phyloP scores from a whole-genome alignment of 2,329 filamentous ascomycete species.

The Rhynchosporium agropyri region DNA sequence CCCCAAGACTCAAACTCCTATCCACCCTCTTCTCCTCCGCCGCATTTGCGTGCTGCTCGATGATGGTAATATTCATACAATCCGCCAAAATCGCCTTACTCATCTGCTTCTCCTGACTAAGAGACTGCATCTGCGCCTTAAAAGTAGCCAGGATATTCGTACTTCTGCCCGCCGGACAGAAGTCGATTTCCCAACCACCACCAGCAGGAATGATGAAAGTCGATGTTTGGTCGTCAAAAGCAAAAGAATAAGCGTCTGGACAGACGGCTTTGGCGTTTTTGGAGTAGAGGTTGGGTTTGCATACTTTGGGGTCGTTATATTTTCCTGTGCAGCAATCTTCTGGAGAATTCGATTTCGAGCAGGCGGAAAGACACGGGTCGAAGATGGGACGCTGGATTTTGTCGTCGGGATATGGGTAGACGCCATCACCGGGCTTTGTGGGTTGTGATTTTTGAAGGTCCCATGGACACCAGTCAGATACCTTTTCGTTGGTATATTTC shows the following conservation, averaged over 20 bases:
- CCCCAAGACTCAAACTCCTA: constrained; percentile 37
- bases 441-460: constrained; percentile 71
- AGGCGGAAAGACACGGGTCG: constrained; percentile 77
- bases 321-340: constrained; percentile 76
- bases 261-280: constrained; percentile 72
- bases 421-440: constrained; percentile 69
- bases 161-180: constrained; percentile 68
- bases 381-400: constrained; percentile 70
- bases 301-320: constrained; percentile 64
- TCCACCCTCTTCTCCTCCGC: constrained; percentile 21
- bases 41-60: constrained; percentile 27
- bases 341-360: constrained; percentile 66
- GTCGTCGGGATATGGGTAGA: constrained; percentile 81
- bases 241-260: constrained; percentile 82
- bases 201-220: constrained; percentile 67
- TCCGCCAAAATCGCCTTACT: constrained; percentile 42
- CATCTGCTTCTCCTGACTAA: constrained; percentile 50
- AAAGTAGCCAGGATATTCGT: constrained; percentile 61
- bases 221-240: constrained; percentile 60
- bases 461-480: constrained; percentile 79
- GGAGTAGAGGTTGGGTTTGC: constrained; percentile 69
- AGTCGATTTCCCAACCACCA: constrained; percentile 76
- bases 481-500: constrained; percentile 56
- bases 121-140: constrained; percentile 51
- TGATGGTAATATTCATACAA: constrained; percentile 41